Percentiles rank a stretch among this genome's conserved stretches.
Evolutionary conservation across 768 basidiomycete species (phyloP).

Genomic region (Pulveroboletus sp.): DNA sequence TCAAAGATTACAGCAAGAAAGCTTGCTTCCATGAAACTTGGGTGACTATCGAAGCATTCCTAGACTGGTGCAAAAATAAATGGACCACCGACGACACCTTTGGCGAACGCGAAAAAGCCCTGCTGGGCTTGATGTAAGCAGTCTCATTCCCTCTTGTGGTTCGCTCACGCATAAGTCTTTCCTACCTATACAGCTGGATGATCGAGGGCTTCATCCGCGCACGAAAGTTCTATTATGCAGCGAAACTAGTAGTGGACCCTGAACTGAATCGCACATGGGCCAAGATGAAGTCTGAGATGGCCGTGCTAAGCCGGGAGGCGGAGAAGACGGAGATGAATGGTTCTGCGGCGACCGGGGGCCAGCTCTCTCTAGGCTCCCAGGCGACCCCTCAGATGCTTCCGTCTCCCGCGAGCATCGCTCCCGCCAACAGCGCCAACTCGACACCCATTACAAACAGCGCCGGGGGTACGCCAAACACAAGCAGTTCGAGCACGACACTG

Average conservation of each 20-base stretch:
- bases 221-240: constrained; percentile 43
- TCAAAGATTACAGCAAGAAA: constrained; percentile 57
- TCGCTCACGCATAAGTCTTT: constrained; percentile 22
- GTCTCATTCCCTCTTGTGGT: constrained; percentile 11
- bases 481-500: constrained; percentile 21
- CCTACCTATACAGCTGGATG: constrained; percentile 53
- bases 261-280: constrained; percentile 32
- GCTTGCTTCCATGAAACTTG: constrained; percentile 58
- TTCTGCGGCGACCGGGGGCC: constrained; percentile 20
- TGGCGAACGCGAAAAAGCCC: constrained; percentile 51
- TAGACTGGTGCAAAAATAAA: constrained; percentile 69
- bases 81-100: constrained; percentile 46
- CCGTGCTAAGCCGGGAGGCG: constrained; percentile 30
- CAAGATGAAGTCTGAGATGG: constrained; percentile 33
- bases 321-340: constrained; percentile 34
- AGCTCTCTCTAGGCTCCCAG: constrained; percentile 29
- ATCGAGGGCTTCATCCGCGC: constrained; percentile 70
- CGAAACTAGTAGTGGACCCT: constrained; percentile 31
- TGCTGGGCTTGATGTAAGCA: constrained; percentile 78
- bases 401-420: constrained; percentile 66
- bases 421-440: constrained; percentile 68
- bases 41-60: constrained; percentile 63
- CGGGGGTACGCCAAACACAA: constrained; percentile 48
- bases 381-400: constrained; percentile 72
- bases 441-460: constrained; percentile 61